These are phyloP conservation scores for Arabidopsis arenosa DNA, from an alignment of 345 rosid genomes.

Conservation along the genomic window DNA sequence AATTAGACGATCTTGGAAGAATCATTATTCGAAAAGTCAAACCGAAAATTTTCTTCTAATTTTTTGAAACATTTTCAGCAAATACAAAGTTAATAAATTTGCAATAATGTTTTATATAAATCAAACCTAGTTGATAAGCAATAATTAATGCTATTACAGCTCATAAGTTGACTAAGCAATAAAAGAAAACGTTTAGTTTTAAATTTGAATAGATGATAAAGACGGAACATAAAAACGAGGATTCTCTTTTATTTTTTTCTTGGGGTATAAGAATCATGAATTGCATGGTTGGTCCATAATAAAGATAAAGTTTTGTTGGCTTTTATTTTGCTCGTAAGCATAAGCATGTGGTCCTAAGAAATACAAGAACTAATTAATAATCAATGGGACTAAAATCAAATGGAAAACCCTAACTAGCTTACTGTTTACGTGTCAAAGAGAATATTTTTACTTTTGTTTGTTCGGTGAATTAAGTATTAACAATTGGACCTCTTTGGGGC, in stretches of 20 bases:
- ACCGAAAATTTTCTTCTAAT: not conserved
- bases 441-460: not conserved
- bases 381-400: not conserved
- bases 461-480: too few species aligned
- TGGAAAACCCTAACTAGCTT: slow-evolving; percentile 1
- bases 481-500: too few species aligned
- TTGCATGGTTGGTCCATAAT: slow-evolving; percentile 45
- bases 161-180: slow-evolving; percentile 40
- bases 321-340: not conserved
- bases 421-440: not conserved
- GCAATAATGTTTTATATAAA: not conserved
- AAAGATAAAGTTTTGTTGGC: slow-evolving; percentile 34
- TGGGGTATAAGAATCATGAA: slow-evolving; percentile 34
- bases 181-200: slow-evolving; percentile 2
- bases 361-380: not conserved
- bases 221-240: slow-evolving; percentile 33
- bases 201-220: slow-evolving; percentile 32
- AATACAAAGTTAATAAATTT: slow-evolving; percentile 4
- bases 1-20: not conserved
- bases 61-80: slow-evolving; percentile 7
- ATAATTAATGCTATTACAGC: slow-evolving; percentile 38
- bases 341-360: slow-evolving; percentile 35
- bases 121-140: slow-evolving; percentile 21
- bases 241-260: slow-evolving; percentile 31
- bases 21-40: slow-evolving; percentile 30